Conservation (phyloP, 73 alveolate species). For the Paramecium primaurelia region DNA sequence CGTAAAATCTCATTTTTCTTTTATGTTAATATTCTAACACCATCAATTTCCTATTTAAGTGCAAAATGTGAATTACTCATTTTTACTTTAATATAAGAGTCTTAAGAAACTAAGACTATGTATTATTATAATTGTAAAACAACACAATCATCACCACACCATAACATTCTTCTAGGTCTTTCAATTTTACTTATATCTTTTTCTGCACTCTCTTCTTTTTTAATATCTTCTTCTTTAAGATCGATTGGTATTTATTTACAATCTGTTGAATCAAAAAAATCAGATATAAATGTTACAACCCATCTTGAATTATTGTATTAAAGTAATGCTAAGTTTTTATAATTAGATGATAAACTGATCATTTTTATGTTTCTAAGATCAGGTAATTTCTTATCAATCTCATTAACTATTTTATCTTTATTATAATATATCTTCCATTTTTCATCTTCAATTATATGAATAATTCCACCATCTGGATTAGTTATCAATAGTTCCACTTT, state of each 20-base stretch:
- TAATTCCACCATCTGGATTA: slow-evolving; percentile 58
- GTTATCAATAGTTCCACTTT: slow-evolving; percentile 52
- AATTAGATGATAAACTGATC: slow-evolving; percentile 32
- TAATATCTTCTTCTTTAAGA: slow-evolving; percentile 24
- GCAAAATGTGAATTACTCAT: slow-evolving; percentile 61
- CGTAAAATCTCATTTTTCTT: slow-evolving; percentile 58
- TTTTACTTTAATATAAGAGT: not conserved
- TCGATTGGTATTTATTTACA: slow-evolving; percentile 6
- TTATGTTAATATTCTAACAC: slow-evolving; percentile 62
- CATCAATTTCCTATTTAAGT: slow-evolving; percentile 57
- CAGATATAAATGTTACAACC: slow-evolving; percentile 18
- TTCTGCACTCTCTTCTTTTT: not conserved
- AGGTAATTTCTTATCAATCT: slow-evolving; percentile 37
- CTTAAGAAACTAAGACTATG: slow-evolving; percentile 60
- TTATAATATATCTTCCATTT: slow-evolving; percentile 19
- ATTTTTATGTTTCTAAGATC: slow-evolving; percentile 42
- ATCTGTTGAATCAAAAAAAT: slow-evolving; percentile 42
- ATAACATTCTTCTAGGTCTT: slow-evolving; percentile 45
- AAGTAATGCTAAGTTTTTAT: slow-evolving; percentile 9
- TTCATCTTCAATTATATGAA: slow-evolving; percentile 39
- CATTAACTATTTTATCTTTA: not conserved
- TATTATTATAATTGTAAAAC: slow-evolving; percentile 10
- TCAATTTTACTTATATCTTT: slow-evolving; percentile 24
- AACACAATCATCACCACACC: slow-evolving; percentile 74
- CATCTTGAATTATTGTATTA: not conserved